These are phyloP conservation scores for Mortierella sp. DNA, from an alignment of 371 early-diverging fungal species.

Conservation along the genomic window DNA sequence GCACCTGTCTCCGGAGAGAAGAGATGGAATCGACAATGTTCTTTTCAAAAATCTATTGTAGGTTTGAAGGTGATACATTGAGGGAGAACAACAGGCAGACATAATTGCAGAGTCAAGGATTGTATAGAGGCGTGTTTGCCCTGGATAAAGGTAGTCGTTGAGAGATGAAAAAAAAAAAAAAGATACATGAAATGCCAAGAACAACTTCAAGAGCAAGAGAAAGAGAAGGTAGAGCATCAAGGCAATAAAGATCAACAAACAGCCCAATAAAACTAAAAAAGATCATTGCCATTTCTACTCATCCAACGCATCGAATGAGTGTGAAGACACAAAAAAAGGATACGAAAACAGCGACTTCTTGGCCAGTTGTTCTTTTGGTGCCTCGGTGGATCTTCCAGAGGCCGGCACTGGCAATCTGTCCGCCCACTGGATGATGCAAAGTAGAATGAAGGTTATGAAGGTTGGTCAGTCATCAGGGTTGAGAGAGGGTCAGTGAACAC, in stretches of 20 bases:
- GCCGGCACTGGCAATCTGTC: conserved; percentile 70
- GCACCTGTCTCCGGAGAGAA: conserved; percentile 65
- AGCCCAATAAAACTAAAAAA: neutral
- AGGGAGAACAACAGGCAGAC: conserved; percentile 1
- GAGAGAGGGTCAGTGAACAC: neutral
- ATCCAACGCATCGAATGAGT: conserved; percentile 6
- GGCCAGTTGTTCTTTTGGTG: conserved; percentile 70
- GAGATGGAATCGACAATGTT: conserved; percentile 67
- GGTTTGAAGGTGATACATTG: conserved; percentile 9
- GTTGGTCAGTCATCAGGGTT: neutral
- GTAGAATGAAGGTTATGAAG: neutral
- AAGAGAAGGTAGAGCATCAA: conserved; percentile 5
- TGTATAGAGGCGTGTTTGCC: conserved; percentile 13
- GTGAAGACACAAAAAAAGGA: conserved; percentile 26
- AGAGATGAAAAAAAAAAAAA: neutral
- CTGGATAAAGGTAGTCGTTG: neutral
- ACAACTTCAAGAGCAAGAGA: neutral
- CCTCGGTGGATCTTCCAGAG: conserved; percentile 78
- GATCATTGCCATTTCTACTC: neutral
- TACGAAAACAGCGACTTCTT: conserved; percentile 75
- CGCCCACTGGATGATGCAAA: conserved; percentile 31
- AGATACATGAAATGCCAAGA: neutral
- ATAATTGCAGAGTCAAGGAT: conserved; percentile 27
- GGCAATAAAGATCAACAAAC: conserved; percentile 4
- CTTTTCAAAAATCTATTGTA: conserved; percentile 78